A percentile compares a stretch with the other conserved stretches of the same genome.
These are phyloP conservation scores for Zychaea mexicana DNA, from an alignment of 371 early-diverging fungal species.

Conservation along the genomic window DNA sequence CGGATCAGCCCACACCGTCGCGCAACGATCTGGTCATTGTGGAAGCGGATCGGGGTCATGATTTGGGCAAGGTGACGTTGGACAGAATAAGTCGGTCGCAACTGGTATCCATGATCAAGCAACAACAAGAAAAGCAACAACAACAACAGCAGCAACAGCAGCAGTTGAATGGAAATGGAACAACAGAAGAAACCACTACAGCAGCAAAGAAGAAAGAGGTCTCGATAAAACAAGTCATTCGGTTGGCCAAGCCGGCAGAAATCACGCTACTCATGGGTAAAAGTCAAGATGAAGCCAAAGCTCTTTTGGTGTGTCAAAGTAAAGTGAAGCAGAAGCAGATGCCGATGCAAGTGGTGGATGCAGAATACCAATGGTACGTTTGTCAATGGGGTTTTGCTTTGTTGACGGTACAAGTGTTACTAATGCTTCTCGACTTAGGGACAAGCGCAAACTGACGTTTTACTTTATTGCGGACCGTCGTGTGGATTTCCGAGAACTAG, in stretches of 20 bases:
- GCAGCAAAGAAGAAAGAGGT: constrained; percentile 49
- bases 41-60: constrained; percentile 96
- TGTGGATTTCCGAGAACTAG: constrained; percentile 98
- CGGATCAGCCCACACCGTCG: constrained; percentile 6
- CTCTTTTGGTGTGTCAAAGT: constrained; percentile 84
- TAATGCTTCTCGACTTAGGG: constrained; percentile 72
- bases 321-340: constrained; percentile 90
- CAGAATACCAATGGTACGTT: constrained; percentile 94
- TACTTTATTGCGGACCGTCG: constrained; percentile 94
- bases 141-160: constrained; percentile 25
- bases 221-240: constrained; percentile 68
- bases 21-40: constrained; percentile 86
- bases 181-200: constrained; percentile 35
- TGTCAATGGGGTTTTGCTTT: background rate
- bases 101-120: constrained; percentile 90
- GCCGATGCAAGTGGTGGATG: constrained; percentile 95
- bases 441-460: constrained; percentile 94
- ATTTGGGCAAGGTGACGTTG: constrained; percentile 91
- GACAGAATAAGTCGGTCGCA: constrained; percentile 93
- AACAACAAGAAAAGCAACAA: constrained; percentile 29
- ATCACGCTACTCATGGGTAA: constrained; percentile 79
- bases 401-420: background rate
- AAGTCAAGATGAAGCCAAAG: constrained; percentile 89
- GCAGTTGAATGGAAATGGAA: constrained; percentile 29
- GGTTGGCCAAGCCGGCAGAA: constrained; percentile 80